Percentiles rank a stretch among this genome's conserved stretches.
Conservation (phyloP, 371 early-diverging fungal species). For the Smittium culicis region DNA sequence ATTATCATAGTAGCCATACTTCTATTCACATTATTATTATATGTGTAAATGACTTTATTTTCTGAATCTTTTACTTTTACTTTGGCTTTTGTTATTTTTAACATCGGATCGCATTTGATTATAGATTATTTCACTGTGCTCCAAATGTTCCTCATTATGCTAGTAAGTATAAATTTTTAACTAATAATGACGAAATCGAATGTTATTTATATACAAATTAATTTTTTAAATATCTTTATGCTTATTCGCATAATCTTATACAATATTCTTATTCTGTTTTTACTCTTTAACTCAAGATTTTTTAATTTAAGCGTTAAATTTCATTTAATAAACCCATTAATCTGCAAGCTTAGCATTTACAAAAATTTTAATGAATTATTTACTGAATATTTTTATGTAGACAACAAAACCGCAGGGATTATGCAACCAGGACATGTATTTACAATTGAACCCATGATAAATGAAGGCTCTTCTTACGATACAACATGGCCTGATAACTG, state of each 20-base stretch:
- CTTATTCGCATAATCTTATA: not conserved
- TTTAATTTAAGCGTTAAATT: not conserved
- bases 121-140: slow-evolving; percentile 63
- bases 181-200: no score
- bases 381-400: not conserved
- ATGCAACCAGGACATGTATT: slow-evolving; percentile 88
- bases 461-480: slow-evolving; percentile 54
- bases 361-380: not conserved
- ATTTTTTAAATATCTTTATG: slow-evolving; percentile 13
- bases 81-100: no score
- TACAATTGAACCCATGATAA: slow-evolving; percentile 97
- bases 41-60: no score
- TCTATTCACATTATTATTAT: no score
- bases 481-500: slow-evolving; percentile 77
- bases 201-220: no score
- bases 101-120: no score
- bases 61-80: no score
- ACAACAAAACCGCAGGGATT: slow-evolving; percentile 85
- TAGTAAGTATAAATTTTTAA: slow-evolving; percentile 17
- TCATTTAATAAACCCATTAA: not conserved
- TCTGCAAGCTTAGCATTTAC: not conserved
- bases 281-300: not conserved
- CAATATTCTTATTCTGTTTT: not conserved
- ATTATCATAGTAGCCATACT: no score
- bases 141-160: slow-evolving; percentile 89